A percentile compares a stretch with the other conserved stretches of the same genome.
phyloP scores from a whole-genome alignment of 106 monocot genomes.

The Vanilla planifolia region DNA sequence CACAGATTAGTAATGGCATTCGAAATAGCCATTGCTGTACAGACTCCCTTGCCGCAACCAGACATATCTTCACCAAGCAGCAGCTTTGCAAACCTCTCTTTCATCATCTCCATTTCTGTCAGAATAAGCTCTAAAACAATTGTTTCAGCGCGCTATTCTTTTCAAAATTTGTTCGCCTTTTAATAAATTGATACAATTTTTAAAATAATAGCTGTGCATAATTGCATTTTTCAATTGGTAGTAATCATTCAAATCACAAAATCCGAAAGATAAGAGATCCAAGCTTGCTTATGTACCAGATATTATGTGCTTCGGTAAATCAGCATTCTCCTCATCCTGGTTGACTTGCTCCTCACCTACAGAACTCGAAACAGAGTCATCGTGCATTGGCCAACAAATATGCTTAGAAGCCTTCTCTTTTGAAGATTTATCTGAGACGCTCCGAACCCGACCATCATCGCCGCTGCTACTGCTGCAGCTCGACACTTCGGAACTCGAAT shows the following conservation, averaged over 20 bases:
- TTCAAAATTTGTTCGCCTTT: too few species aligned
- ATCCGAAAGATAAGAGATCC: not conserved
- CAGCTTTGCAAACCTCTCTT: constrained; percentile 89
- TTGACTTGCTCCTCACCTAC: constrained; percentile 9
- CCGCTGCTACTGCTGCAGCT: constrained; percentile 1
- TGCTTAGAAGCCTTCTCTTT: not conserved
- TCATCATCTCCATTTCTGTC: constrained; percentile 91
- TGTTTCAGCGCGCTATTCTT: not conserved
- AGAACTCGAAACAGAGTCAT: not conserved
- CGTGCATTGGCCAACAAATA: constrained; percentile 12
- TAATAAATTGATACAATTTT: too few species aligned
- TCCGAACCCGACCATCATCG: constrained; percentile 11
- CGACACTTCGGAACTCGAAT: constrained; percentile 24
- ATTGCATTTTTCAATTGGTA: too few species aligned
- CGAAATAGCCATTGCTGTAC: constrained; percentile 77
- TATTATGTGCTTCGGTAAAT: constrained; percentile 18
- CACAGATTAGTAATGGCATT: constrained; percentile 98
- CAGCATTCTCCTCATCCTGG: constrained; percentile 3
- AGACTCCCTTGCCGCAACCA: constrained; percentile 85
- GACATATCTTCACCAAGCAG: constrained; percentile 98
- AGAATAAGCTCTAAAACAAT: not conserved
- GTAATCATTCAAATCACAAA: not conserved
- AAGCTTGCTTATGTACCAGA: constrained; percentile 18
- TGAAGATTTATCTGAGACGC: constrained; percentile 5
- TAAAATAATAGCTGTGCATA: too few species aligned